Evolutionary conservation across 2,329 filamentous ascomycete genomes (phyloP), one percentile per base, ranked within the genome.

Genomic region (Alternaria dauci): DNA sequence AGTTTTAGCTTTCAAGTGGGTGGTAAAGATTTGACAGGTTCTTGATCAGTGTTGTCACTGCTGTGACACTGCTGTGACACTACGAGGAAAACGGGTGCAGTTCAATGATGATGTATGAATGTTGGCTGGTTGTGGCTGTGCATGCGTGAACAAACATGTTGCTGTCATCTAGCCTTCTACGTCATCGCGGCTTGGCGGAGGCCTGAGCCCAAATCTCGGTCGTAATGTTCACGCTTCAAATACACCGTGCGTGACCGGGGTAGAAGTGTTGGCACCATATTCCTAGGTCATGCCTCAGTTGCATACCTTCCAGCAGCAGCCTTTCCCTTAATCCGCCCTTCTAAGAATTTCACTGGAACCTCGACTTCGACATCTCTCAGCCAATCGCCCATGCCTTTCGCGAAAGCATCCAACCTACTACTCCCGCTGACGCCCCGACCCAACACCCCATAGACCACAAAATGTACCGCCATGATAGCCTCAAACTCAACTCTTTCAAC

Each of bases 341-440:
- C 69, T 16, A 76, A 48, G 32, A 76, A 61, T 61, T 55, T 68
- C 44, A 71, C 66, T 1, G 81, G 81, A 44, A 82, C 74, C 39
- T 81, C 75, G 39, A 83, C 76, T n/a, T 78, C 68, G 47, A 75
- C 76, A 59, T 81, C 82, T 25, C 83, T 69, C 34, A 85, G 66
- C 70, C 82, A 86, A 74, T 86, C 84, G 14, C 79, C 82, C 66
- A 86, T 84, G 0, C 84, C 83, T 67, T 87, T 87, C 1, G 82
- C 85, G 63, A 86, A 74, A 11, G 75, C 74, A 73, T 87, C 85
- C 18, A 87, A 62, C 39, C 78, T 68, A 25, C 73, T 78, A 9
- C 81, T 82, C 57, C 83, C 84, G 62, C 82, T 86, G 4, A 86
- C 76, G 8, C 78, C 78, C 12, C 75, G 55, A 4, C 76, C 77